Base-by-base conservation (phyloP, 2,329 filamentous ascomycete species). In the Pezicula carpinea region DNA sequence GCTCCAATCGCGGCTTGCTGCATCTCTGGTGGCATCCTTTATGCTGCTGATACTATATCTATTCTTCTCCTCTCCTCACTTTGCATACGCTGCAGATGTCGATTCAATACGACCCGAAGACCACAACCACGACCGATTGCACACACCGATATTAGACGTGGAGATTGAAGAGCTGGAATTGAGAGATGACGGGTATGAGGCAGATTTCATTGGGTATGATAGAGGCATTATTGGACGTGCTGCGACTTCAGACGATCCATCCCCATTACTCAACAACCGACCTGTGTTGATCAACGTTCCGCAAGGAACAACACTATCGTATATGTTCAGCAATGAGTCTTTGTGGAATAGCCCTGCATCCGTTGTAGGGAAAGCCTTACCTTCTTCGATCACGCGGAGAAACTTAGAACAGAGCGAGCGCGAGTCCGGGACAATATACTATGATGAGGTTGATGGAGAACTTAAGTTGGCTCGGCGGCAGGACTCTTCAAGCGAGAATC, bases 1-100 rank as follows among this genome's bases (percentile, higher is more conserved):
- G 59, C 71, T 87, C 56, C 87, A 87, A 71, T 85, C 82, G 69
- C 83, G 85, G 63, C 78, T 89, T 60, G 78, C 79, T 62, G 81
- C 83, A 59, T 87, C 83, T 48, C 63, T 85, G 44, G 71, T 77
- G 58, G 79, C 82, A 45, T 79, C 80, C 26, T 66, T 79, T 23
- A 61, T 85, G 43, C 64, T 87, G 26, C 58, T 85, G 29, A 59
- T 80, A 33, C 63, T 89, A 35, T 85, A 82, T 61, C 68, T 85
- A 48, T 65, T 79, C 21, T 71, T 87, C 32, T 76, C 77, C 48
- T 75, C 74, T 38, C 76, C 78, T 15, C 72, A 73, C 44, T 75
- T 83, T 53, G 85, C 80, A 39, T 75, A 84, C 55, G 85, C 85
- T 8, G 70, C 74, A 44, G 81, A 88, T 45, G 53, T 75, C 13